These are phyloP conservation scores for Fusarium nygamai DNA, from an alignment of 2,329 filamentous ascomycete genomes.

Conservation along the genomic window DNA sequence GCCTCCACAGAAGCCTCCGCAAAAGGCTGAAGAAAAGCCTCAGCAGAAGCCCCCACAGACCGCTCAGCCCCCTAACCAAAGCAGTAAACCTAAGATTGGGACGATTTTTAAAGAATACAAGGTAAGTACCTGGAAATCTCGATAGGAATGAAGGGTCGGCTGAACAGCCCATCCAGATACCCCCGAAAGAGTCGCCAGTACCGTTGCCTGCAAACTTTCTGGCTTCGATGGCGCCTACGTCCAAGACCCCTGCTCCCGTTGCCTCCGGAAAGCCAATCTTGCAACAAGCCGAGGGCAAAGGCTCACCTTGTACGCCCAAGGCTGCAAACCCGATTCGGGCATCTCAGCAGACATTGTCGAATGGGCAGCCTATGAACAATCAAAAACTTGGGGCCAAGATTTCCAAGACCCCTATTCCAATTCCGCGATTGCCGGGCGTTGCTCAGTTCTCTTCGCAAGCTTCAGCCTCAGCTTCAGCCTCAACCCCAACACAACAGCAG, in stretches of 20 bases:
- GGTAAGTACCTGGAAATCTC: slow-evolving; percentile 44
- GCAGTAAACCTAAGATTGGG: slow-evolving; percentile 39
- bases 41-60: slow-evolving; percentile 5
- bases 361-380: slow-evolving; percentile 8
- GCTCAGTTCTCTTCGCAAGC: background rate
- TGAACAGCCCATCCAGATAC: slow-evolving; percentile 47
- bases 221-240: slow-evolving; percentile 51
- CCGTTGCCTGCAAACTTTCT: slow-evolving; percentile 56
- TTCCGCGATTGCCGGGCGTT: slow-evolving; percentile 41
- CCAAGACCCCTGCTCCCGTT: slow-evolving; percentile 32
- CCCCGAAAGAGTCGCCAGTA: slow-evolving; percentile 56
- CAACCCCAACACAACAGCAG: background rate
- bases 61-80: slow-evolving; percentile 15
- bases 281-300: slow-evolving; percentile 9
- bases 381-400: slow-evolving; percentile 3
- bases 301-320: background rate
- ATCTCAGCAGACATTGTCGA: slow-evolving; percentile 18
- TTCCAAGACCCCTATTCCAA: slow-evolving; percentile 47
- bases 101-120: slow-evolving; percentile 46
- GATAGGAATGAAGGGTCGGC: slow-evolving; percentile 40
- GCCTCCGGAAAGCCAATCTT: slow-evolving; percentile 22
- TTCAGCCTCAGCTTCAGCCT: background rate
- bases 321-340: background rate
- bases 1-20: background rate
- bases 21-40: background rate